Percentiles rank a stretch among this genome's conserved stretches.
Evolutionary conservation across 1,284 basidiomycete species (phyloP).

Genomic region (Microbotryum violaceum): DNA sequence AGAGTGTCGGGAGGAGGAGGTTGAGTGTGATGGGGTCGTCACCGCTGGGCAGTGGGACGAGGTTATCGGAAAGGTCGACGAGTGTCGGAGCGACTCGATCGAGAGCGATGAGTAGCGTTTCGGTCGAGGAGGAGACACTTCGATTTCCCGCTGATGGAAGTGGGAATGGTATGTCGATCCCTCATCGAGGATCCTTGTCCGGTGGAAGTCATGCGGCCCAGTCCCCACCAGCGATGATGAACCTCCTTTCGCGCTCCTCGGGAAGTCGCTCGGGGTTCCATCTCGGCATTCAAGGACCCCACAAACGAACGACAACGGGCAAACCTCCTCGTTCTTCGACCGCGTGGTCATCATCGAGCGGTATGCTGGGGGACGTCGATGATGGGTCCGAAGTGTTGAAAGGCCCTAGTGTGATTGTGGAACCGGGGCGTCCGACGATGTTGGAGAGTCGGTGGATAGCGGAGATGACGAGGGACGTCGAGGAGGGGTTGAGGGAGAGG

Average conservation of each 20-base stretch:
- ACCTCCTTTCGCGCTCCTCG: conserved; percentile 5
- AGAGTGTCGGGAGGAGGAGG: conserved; percentile 1
- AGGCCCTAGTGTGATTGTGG: conserved; percentile 60
- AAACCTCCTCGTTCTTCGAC: no score
- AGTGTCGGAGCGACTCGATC: neutral
- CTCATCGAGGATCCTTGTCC: neutral
- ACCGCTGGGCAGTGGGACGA: no score
- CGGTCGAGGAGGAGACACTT: neutral
- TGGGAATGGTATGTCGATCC: conserved; percentile 8
- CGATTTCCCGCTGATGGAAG: conserved; percentile 14
- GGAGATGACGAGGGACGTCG: conserved; percentile 73
- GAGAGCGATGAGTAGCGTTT: neutral
- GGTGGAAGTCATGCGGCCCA: neutral
- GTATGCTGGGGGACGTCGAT: conserved; percentile 45
- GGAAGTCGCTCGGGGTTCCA: conserved; percentile 33
- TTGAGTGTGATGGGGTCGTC: conserved; percentile 18
- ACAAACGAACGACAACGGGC: no score
- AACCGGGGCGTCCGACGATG: conserved; percentile 71
- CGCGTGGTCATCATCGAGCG: neutral
- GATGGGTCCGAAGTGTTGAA: neutral
- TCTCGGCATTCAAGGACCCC: no score
- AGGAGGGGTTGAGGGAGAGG: conserved; percentile 36
- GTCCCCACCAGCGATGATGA: no score
- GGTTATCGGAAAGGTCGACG: neutral
- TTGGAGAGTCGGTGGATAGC: conserved; percentile 69